These are phyloP conservation scores for Nannochloropsis salina DNA, from an alignment of 108 stramenopile genomes.

Conservation along the genomic window DNA sequence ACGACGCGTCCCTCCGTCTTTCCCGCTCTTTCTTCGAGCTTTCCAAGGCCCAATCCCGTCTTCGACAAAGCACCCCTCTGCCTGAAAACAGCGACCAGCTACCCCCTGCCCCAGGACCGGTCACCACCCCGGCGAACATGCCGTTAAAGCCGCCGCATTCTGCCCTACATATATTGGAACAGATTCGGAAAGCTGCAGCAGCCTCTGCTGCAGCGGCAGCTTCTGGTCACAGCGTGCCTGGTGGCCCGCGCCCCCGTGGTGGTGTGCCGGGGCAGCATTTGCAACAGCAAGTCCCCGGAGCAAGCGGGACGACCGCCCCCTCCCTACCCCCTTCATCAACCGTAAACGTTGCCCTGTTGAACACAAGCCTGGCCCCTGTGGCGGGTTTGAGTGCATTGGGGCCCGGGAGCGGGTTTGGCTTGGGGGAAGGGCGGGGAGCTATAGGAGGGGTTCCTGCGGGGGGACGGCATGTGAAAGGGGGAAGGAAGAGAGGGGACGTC, in stretches of 20 bases:
- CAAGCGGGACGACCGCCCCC: neutral
- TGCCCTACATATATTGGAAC: neutral
- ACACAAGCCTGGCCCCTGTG: neutral
- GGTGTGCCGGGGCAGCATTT: neutral
- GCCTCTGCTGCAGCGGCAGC: neutral
- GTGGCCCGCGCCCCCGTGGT: neutral
- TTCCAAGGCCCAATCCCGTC: slow-evolving; percentile 19
- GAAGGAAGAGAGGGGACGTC: neutral
- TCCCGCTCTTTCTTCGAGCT: slow-evolving; percentile 15
- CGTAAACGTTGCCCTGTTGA: neutral
- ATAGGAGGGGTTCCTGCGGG: neutral
- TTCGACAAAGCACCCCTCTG: neutral
- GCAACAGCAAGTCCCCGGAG: neutral
- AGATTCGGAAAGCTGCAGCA: neutral
- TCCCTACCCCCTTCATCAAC: neutral
- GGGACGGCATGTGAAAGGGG: neutral
- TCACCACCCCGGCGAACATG: neutral
- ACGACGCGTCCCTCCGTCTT: neutral
- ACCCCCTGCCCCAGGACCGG: neutral
- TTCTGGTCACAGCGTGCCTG: neutral
- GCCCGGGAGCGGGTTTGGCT: neutral
- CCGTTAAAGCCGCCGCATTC: neutral
- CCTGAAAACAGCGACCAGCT: slow-evolving; percentile 3
- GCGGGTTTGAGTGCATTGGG: neutral
- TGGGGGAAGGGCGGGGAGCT: neutral